Conservation (phyloP, 2,329 filamentous ascomycete genomes). For the Calonectria pseudoreteaudii region DNA sequence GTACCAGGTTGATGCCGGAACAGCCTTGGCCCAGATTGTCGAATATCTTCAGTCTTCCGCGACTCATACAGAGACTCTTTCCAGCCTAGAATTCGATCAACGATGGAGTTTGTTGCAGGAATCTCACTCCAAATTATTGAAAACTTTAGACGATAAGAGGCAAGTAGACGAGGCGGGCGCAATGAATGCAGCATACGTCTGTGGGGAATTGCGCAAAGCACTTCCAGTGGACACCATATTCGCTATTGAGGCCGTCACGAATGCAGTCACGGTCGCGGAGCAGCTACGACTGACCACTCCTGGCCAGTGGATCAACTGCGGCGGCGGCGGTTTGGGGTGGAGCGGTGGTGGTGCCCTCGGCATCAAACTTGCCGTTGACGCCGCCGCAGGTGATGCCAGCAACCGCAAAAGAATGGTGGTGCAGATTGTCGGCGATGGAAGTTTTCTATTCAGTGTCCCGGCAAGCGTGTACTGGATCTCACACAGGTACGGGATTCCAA, state of each 20-base stretch:
- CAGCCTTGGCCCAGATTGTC: constrained; percentile 76
- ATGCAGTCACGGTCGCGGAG: constrained; percentile 73
- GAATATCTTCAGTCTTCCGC: constrained; percentile 38
- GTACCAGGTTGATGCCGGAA: constrained; percentile 73
- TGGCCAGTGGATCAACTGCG: constrained; percentile 82
- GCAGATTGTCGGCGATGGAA: constrained; percentile 66
- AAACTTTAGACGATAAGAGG: constrained; percentile 68
- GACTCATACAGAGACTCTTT: constrained; percentile 64
- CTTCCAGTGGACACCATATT: constrained; percentile 69
- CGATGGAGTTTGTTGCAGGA: not conserved
- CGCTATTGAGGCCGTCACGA: constrained; percentile 81
- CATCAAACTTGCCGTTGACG: constrained; percentile 74
- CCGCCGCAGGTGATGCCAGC: constrained; percentile 41
- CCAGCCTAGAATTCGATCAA: constrained; percentile 48
- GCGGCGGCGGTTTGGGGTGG: constrained; percentile 83
- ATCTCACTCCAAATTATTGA: not conserved
- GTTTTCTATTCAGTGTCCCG: constrained; percentile 63
- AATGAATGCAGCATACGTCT: constrained; percentile 28
- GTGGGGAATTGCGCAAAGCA: constrained; percentile 39
- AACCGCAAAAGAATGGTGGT: constrained; percentile 61
- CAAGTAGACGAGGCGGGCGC: constrained; percentile 48
- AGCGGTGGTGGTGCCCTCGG: constrained; percentile 79
- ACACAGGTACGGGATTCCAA: constrained; percentile 61
- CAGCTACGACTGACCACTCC: constrained; percentile 75
- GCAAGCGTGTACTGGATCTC: constrained; percentile 66